Base-by-base conservation (phyloP, 306 rosid species). In the Datisca glomerata region DNA sequence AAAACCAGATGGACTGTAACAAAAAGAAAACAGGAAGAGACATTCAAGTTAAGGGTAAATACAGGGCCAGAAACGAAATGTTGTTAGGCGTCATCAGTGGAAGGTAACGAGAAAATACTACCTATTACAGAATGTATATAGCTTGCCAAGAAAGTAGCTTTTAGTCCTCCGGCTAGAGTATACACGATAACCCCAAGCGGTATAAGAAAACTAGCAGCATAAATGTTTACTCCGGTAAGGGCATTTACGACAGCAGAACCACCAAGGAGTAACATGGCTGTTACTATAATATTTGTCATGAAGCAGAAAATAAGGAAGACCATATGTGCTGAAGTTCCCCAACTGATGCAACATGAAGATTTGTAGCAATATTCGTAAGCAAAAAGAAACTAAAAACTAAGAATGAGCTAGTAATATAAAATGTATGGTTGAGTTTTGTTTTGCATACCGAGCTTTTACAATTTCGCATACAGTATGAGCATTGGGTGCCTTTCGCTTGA, bases 101-200 rank as follows among this genome's bases (percentile, higher is more conserved):
- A n/a, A n/a, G n/a, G n/a, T 22, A 8, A 12, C 39, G 12, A 21
- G 51, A 45, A 59, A 29, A 22, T 52, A 53, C 16, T 60, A 86
- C 96, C 96, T 71, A 82, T 82, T 46, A 87, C 85, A 23, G 96
- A 87, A 72, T 87, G 96, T 45, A 87, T 73, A 59, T 87, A 87
- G 78, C 93, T 87, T 48, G 96, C 96, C 60, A 87, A 82, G 71
- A 87, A 87, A 1, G 96, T 87, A n/a, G 96, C 96, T 46, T 87
- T 87, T 20, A 87, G 60, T 57, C 94, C 94, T 69, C 96, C 96
- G 16, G 93, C 94, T 35, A 86, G 72, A 24, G 96, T 86, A 41
- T 82, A 86, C 12, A 82, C 78, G 39, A 86, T 82, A 7, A 86
- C 96, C 56, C 96, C 96, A 33, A 86, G 93, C 16, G 94, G 96